Conservation (phyloP, 2,329 filamentous ascomycete genomes). For the Xylariaceae sp. region DNA sequence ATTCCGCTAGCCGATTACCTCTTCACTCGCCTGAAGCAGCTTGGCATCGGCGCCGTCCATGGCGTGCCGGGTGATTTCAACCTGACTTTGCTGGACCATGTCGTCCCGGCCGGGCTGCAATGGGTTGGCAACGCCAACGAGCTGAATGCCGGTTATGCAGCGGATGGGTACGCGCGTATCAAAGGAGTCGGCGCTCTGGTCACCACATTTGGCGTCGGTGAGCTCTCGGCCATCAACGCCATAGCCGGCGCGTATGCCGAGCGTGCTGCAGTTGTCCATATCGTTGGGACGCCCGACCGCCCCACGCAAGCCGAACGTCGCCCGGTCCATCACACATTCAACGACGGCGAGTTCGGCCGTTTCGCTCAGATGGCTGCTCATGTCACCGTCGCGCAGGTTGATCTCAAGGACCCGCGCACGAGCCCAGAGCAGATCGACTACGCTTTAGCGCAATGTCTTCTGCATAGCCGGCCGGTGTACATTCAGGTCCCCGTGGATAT, state of each 20-base stretch:
- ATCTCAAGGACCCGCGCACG: slow-evolving; percentile 41
- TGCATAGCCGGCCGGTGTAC: slow-evolving; percentile 53
- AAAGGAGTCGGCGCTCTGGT: slow-evolving; percentile 48
- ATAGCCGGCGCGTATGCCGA: slow-evolving; percentile 57
- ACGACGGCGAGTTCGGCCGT: slow-evolving; percentile 50
- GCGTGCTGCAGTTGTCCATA: slow-evolving; percentile 52
- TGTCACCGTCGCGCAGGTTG: slow-evolving; percentile 48
- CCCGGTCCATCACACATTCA: slow-evolving; percentile 51
- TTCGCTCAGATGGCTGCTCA: slow-evolving; percentile 48
- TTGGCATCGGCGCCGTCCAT: slow-evolving; percentile 62
- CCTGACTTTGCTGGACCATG: slow-evolving; percentile 36
- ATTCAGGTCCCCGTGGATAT: slow-evolving; percentile 54
- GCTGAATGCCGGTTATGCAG: slow-evolving; percentile 54
- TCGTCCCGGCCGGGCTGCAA: slow-evolving; percentile 35
- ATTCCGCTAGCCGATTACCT: slow-evolving; percentile 36
- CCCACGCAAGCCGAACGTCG: slow-evolving; percentile 40
- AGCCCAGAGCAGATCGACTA: slow-evolving; percentile 49
- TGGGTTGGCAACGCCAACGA: slow-evolving; percentile 55
- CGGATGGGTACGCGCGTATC: slow-evolving; percentile 54
- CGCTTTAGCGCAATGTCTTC: slow-evolving; percentile 46
- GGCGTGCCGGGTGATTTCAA: slow-evolving; percentile 60
- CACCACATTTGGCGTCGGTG: slow-evolving; percentile 59
- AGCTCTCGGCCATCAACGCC: slow-evolving; percentile 54
- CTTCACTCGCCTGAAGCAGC: slow-evolving; percentile 47
- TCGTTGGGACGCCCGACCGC: slow-evolving; percentile 51